Conservation (phyloP, 306 rosid species). For the Cyclanthera cordifolia region DNA sequence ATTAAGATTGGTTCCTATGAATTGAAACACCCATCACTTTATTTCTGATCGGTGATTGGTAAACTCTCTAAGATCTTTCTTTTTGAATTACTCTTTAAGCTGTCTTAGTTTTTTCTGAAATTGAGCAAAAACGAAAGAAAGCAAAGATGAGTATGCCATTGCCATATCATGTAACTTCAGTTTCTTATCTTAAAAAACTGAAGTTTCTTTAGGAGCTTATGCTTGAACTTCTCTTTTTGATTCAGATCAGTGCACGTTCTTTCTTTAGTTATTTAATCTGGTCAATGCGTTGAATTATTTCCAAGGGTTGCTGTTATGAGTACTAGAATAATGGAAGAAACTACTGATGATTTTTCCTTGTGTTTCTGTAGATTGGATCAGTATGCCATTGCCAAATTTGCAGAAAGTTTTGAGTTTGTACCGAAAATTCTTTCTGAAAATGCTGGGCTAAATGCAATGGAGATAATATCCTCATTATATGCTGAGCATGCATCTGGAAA, state of each 20-base stretch:
- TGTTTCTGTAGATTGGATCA: conserved; percentile 79
- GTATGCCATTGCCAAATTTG: conserved; percentile 92
- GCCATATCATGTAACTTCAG: neutral
- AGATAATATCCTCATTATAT: conserved; percentile 86
- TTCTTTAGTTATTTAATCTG: neutral
- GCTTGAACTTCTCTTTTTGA: neutral
- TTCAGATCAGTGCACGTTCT: neutral
- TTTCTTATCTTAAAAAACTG: neutral
- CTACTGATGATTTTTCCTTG: conserved; percentile 19
- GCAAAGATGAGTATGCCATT: too few species aligned
- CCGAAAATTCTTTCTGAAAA: conserved; percentile 88
- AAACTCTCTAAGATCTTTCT: neutral
- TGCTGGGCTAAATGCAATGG: conserved; percentile 96
- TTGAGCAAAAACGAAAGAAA: neutral
- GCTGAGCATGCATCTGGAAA: conserved; percentile 98
- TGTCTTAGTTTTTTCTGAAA: neutral
- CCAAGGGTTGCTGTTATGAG: neutral
- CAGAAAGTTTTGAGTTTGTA: conserved; percentile 89
- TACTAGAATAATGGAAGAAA: neutral
- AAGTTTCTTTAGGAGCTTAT: neutral
- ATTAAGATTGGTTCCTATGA: neutral
- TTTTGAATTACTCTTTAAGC: neutral
- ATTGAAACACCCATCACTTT: neutral
- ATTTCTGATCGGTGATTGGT: neutral
- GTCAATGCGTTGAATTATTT: neutral